A percentile compares a stretch with the other conserved stretches of the same genome.
Conservation (phyloP, 2,329 filamentous ascomycete genomes). For the Cladosporium velox region DNA sequence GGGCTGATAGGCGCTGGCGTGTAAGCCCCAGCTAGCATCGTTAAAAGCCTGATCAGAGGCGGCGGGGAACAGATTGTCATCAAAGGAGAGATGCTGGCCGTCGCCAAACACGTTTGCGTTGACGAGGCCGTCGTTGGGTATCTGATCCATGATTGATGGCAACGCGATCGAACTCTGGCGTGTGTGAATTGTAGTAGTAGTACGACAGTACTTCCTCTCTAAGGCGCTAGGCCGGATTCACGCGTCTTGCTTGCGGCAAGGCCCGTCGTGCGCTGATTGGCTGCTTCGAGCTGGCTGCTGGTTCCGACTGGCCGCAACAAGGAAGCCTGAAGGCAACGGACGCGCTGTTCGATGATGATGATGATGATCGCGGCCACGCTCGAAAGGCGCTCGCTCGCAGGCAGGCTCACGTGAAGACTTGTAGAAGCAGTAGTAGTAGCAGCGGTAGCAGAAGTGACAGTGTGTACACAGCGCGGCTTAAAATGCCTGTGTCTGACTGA, state of each 20-base stretch:
- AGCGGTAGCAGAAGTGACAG: slow-evolving; percentile 10
- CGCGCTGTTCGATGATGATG: not conserved
- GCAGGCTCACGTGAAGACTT: slow-evolving; percentile 20
- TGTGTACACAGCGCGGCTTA: slow-evolving; percentile 21
- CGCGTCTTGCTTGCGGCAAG: slow-evolving; percentile 11
- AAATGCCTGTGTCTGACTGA: slow-evolving; percentile 20
- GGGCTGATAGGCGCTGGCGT: slow-evolving; percentile 31
- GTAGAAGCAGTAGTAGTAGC: not conserved
- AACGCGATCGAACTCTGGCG: not conserved
- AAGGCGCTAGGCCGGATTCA: slow-evolving; percentile 18
- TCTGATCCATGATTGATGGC: slow-evolving; percentile 27
- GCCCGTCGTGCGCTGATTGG: slow-evolving; percentile 16
- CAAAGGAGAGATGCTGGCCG: slow-evolving; percentile 34
- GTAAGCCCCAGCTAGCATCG: slow-evolving; percentile 38
- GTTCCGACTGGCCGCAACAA: not conserved
- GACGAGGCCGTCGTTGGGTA: slow-evolving; percentile 32
- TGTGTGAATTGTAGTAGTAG: slow-evolving; percentile 3
- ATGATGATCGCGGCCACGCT: slow-evolving; percentile 16
- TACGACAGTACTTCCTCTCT: slow-evolving; percentile 14
- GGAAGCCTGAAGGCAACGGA: slow-evolving; percentile 9
- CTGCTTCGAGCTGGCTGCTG: slow-evolving; percentile 3
- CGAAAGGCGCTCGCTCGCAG: slow-evolving; percentile 15
- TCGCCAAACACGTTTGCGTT: slow-evolving; percentile 35
- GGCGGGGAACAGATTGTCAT: slow-evolving; percentile 34
- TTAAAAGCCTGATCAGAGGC: slow-evolving; percentile 28